Conservation (phyloP, 139 green algal genomes). For the Yamagishiella unicocca region DNA sequence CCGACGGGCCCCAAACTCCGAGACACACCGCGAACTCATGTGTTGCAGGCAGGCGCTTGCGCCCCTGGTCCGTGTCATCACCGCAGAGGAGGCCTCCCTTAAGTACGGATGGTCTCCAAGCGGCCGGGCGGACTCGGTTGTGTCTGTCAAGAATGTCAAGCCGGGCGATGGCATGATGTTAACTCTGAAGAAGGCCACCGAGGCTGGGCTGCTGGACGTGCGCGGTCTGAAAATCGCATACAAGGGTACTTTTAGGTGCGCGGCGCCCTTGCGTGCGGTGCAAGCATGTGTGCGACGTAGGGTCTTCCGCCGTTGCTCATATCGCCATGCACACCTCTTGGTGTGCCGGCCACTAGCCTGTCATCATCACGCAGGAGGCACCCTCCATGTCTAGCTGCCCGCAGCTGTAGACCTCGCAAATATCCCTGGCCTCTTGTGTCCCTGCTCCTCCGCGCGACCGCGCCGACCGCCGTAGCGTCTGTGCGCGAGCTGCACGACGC, state of each 20-base stretch:
- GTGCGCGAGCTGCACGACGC: background rate
- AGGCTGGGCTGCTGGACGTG: background rate
- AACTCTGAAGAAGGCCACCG: background rate
- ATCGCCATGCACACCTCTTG: too few relatives aligned
- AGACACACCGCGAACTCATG: background rate
- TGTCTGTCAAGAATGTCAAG: conserved; percentile 20
- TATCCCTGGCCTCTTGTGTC: background rate
- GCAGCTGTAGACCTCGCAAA: background rate
- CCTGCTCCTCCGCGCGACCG: background rate
- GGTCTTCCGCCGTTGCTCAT: too few relatives aligned
- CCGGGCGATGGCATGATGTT: background rate
- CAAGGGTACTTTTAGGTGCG: conserved; percentile 6
- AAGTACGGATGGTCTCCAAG: conserved; percentile 8
- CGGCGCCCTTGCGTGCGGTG: too few relatives aligned
- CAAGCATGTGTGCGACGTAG: too few relatives aligned
- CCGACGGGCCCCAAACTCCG: too few relatives aligned
- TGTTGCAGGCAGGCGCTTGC: background rate
- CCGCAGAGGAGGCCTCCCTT: conserved; percentile 6
- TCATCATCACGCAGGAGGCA: too few relatives aligned
- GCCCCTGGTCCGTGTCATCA: conserved; percentile 3
- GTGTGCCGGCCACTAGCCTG: too few relatives aligned
- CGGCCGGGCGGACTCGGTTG: background rate
- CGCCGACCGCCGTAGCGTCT: background rate
- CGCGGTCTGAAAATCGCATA: background rate
- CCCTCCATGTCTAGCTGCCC: too few relatives aligned